These are phyloP conservation scores for Aurinia saxatilis DNA, from an alignment of 345 rosid species.

Conservation along the genomic window DNA sequence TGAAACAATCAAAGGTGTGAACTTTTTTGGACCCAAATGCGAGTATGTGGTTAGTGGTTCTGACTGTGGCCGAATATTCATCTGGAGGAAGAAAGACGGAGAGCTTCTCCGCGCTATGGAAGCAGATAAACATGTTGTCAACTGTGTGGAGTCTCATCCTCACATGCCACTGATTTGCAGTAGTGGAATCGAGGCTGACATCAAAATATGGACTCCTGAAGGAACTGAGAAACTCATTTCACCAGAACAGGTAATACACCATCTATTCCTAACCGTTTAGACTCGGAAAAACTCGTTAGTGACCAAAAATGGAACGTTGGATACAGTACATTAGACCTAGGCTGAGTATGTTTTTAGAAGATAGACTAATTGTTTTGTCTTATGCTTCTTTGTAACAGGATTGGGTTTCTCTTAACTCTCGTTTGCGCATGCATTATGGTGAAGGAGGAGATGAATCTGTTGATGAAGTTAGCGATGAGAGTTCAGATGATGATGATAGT, in stretches of 20 bases:
- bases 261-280: too few relatives aligned
- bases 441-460: slow-evolving; percentile 18
- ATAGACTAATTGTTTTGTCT: background rate
- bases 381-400: slow-evolving; percentile 20
- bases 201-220: slow-evolving; percentile 82
- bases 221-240: slow-evolving; percentile 52
- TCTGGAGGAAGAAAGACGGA: slow-evolving; percentile 88
- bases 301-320: too few relatives aligned
- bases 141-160: slow-evolving; percentile 86
- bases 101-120: slow-evolving; percentile 74
- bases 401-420: background rate
- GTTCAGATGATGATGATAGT: slow-evolving; percentile 22
- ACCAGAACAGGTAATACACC: slow-evolving; percentile 59
- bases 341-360: background rate
- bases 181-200: slow-evolving; percentile 70
- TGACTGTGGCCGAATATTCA: slow-evolving; percentile 82
- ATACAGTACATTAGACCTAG: too few relatives aligned
- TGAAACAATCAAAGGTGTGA: slow-evolving; percentile 77
- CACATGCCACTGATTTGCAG: slow-evolving; percentile 57
- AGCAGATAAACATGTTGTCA: slow-evolving; percentile 70
- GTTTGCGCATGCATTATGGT: slow-evolving; percentile 8
- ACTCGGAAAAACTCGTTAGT: background rate
- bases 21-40: slow-evolving; percentile 74
- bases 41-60: slow-evolving; percentile 96
- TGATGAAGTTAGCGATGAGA: slow-evolving; percentile 16